These are phyloP conservation scores for Aspergillus arachidicola DNA, from an alignment of 2,329 filamentous ascomycete species.

Conservation along the genomic window DNA sequence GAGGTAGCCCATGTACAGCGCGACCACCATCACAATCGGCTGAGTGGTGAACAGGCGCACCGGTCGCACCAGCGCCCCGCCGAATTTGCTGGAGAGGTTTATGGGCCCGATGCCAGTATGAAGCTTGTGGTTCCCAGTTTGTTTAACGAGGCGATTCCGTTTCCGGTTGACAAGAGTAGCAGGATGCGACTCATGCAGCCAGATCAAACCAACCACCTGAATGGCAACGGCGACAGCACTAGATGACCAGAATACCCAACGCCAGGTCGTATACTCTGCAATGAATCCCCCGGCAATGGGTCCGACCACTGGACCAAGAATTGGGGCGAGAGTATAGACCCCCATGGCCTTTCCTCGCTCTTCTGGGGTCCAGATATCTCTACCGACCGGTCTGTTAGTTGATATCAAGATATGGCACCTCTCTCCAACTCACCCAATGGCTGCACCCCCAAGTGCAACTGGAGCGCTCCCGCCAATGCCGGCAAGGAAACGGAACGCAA, in stretches of 20 bases:
- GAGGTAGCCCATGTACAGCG: slow-evolving; percentile 58
- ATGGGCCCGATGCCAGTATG: slow-evolving; percentile 34
- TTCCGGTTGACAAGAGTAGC: slow-evolving; percentile 63
- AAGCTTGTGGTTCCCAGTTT: slow-evolving; percentile 37
- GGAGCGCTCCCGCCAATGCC: slow-evolving; percentile 60
- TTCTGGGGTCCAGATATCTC: slow-evolving; percentile 63
- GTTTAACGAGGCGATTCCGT: slow-evolving; percentile 49
- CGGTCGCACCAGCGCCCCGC: slow-evolving; percentile 54
- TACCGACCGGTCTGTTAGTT: slow-evolving; percentile 17
- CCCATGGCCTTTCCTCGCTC: slow-evolving; percentile 64
- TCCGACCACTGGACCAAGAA: slow-evolving; percentile 66
- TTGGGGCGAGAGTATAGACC: slow-evolving; percentile 63
- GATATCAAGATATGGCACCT: neutral
- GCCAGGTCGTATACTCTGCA: slow-evolving; percentile 55
- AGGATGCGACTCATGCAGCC: slow-evolving; percentile 66
- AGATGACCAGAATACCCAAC: slow-evolving; percentile 72
- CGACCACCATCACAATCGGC: slow-evolving; percentile 60
- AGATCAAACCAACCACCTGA: slow-evolving; percentile 62
- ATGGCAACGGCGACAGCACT: slow-evolving; percentile 63
- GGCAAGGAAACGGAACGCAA: slow-evolving; percentile 60
- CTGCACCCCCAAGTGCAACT: slow-evolving; percentile 34
- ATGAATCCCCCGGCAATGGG: slow-evolving; percentile 69
- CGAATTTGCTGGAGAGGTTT: neutral
- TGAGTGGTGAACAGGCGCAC: slow-evolving; percentile 60
- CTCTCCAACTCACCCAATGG: slow-evolving; percentile 42